Evolutionary conservation across 1,139 yeast genomes (phyloP), one percentile per base, ranked within the genome.

Genomic region (Yamadazyma atlantica): DNA sequence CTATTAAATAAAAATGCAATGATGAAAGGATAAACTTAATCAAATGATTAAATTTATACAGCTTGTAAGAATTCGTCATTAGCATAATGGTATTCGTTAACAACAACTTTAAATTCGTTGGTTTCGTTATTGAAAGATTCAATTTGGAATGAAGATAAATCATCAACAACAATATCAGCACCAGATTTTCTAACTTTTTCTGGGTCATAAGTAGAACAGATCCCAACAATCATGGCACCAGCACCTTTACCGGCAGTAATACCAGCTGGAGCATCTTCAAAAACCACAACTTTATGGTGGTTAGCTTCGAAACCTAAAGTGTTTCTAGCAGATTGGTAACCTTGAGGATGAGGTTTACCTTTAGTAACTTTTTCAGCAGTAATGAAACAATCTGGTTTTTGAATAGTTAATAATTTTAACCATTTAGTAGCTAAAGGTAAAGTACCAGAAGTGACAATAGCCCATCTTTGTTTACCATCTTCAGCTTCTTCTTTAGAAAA

Each of bases 231-330:
- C 59, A 76, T 73, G 55, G 94, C 90, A 50, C 94, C 95, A 23
- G 94, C 87, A 49, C 78, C 86, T 58, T 82, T 79, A 63, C 95
- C 95, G 34, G 95, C 92, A 45, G 76, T 69, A 49, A 86, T 82
- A 59, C 95, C 95, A 35, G 90, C 92, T 36, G 92, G 92, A 35
- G 95, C 94, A 58, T 85, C 95, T 66, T 85, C 95, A 55, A 85
- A 85, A 18, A 86, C 95, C 34, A 85, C 78, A 47, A 75, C 82
- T 58, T 70, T 71, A 55, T 72, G 70, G 53, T 48, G 46, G 12
- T 53, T 60, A 42, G 63, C 57, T 46, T 75, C 73, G 58, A 69
- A 70, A 30, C 82, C 80, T 52, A 81, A 68, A 43, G 77, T 66
- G 55, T 75, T 62, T 69, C 85, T 76, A 49, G 85, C 86, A 53